phyloP scores from a whole-genome alignment of 2,329 filamentous ascomycete genomes.

The Exserohilum rostratum region DNA sequence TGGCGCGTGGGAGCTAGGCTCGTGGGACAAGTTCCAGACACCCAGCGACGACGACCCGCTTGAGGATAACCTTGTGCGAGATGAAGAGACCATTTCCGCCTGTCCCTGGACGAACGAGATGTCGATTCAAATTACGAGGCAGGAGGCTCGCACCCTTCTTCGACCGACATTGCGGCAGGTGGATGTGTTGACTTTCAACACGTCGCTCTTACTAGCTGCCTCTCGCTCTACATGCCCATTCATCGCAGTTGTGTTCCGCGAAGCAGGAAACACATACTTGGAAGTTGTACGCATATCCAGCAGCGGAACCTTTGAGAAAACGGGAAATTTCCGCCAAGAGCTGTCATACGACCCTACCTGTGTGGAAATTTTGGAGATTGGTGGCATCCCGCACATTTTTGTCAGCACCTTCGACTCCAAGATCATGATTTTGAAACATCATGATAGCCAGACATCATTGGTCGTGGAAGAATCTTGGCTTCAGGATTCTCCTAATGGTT shows the following conservation, averaged over 20 bases:
- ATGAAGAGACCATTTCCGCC: conserved; percentile 41
- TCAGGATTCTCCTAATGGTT: neutral
- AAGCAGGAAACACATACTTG: conserved; percentile 28
- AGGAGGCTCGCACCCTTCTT: conserved; percentile 31
- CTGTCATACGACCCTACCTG: conserved; percentile 42
- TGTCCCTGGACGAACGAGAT: conserved; percentile 26
- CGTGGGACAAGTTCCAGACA: conserved; percentile 35
- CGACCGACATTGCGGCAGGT: conserved; percentile 22
- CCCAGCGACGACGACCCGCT: conserved; percentile 25
- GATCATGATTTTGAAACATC: conserved; percentile 28
- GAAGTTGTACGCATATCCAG: conserved; percentile 25
- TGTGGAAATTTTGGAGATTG: conserved; percentile 37
- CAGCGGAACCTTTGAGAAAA: conserved; percentile 21
- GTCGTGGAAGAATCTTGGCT: conserved; percentile 20
- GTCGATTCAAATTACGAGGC: conserved; percentile 41
- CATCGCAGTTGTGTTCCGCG: conserved; percentile 28
- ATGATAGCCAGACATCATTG: conserved; percentile 6
- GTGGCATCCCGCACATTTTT: conserved; percentile 28
- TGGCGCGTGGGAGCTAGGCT: conserved; percentile 32
- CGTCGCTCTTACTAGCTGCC: conserved; percentile 30
- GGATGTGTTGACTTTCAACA: conserved; percentile 24
- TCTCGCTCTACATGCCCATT: conserved; percentile 22
- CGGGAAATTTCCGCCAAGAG: conserved; percentile 11
- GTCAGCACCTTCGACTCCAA: conserved; percentile 37
- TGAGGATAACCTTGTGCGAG: conserved; percentile 35